Conservation (phyloP, 2,329 filamentous ascomycete genomes). For the Trichophyton simii region DNA sequence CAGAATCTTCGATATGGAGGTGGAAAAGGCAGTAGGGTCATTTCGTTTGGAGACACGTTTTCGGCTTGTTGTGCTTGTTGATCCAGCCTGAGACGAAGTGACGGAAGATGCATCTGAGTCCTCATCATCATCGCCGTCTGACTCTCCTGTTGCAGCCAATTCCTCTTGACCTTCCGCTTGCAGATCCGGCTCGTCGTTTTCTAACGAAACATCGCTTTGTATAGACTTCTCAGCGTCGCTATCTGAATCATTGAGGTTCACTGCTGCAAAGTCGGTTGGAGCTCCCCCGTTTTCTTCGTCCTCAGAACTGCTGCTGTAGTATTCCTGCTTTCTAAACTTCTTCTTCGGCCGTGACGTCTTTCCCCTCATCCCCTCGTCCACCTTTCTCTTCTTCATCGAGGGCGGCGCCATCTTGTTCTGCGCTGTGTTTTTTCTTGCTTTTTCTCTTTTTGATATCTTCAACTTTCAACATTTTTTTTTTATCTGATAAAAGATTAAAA, state of each 20-base stretch:
- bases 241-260: slow-evolving; percentile 11
- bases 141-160: slow-evolving; percentile 16
- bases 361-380: slow-evolving; percentile 46
- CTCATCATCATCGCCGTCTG: slow-evolving; percentile 18
- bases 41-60: slow-evolving; percentile 56
- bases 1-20: slow-evolving; percentile 84
- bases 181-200: slow-evolving; percentile 5
- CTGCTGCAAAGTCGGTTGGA: slow-evolving; percentile 14
- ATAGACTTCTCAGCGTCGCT: slow-evolving; percentile 11
- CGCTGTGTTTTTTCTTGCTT: background rate
- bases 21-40: slow-evolving; percentile 82
- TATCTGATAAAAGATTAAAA: background rate
- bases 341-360: slow-evolving; percentile 41
- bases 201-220: slow-evolving; percentile 18
- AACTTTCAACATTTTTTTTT: background rate
- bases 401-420: slow-evolving; percentile 28
- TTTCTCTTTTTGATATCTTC: background rate
- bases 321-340: slow-evolving; percentile 50
- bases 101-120: slow-evolving; percentile 23
- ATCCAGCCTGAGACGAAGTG: slow-evolving; percentile 22
- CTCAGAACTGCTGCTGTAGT: slow-evolving; percentile 52
- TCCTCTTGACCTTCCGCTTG: slow-evolving; percentile 18
- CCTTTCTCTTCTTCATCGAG: slow-evolving; percentile 43
- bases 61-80: slow-evolving; percentile 24
- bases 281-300: slow-evolving; percentile 43